Evolutionary conservation across 176 grass and related monocot genomes (phyloP).

Genomic region (Oryza longistaminata): DNA sequence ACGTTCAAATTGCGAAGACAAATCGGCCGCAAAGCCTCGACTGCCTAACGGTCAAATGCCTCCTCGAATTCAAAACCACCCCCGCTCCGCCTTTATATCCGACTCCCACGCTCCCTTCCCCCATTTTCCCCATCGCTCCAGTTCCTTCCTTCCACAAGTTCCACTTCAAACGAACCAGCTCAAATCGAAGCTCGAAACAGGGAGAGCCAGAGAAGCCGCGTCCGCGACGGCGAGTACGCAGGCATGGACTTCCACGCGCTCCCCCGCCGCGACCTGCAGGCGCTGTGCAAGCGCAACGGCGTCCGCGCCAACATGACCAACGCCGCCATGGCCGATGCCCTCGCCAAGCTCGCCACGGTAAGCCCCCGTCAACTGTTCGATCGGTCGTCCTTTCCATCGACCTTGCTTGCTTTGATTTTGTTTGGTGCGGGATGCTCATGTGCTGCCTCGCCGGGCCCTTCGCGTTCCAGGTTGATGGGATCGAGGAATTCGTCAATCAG

Average conservation of each 20-base stretch:
- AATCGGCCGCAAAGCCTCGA: not conserved
- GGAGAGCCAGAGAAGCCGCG: not conserved
- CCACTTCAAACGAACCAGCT: not conserved
- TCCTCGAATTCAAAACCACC: constrained; percentile 34
- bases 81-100: not conserved
- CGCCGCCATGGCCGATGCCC: constrained; percentile 80
- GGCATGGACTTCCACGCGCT: constrained; percentile 77
- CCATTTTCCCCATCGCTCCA: not conserved
- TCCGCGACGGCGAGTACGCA: not conserved
- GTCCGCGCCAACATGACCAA: constrained; percentile 80
- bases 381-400: not conserved
- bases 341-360: constrained; percentile 59
- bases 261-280: constrained; percentile 71
- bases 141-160: not conserved
- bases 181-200: not conserved
- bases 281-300: constrained; percentile 82
- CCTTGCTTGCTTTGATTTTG: not conserved
- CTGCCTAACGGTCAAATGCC: not conserved
- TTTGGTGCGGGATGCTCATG: not conserved
- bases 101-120: constrained; percentile 30
- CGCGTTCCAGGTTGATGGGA: constrained; percentile 23
- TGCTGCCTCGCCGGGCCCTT: not conserved
- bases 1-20: not conserved
- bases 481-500: constrained; percentile 20
- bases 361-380: not conserved